Base-by-base conservation (phyloP, 2,329 filamentous ascomycete genomes). In the Alternaria sp. region DNA sequence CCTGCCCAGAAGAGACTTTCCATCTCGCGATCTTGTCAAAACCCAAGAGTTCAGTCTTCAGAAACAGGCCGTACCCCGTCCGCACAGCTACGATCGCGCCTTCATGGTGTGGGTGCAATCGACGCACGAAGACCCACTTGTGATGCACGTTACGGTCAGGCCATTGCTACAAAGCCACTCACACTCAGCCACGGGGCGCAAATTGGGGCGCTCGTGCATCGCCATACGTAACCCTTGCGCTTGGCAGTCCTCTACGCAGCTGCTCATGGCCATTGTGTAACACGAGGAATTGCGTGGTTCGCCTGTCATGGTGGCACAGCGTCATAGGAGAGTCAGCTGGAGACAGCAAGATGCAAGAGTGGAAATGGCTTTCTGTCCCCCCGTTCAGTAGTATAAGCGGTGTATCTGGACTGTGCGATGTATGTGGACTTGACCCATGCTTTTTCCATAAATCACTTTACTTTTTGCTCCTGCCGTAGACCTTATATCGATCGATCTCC, bases 101-200 rank as follows among this genome's bases (percentile, higher is more conserved):
- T 26, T 37, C 56, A 54, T 50, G 24, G 40, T 51, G 28, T 52
- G 17, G 46, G 29, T 40, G 36, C 37, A 54, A 58, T 55, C 52
- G 49, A 56, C 50, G 64, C 64, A 62, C 49, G 50, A 53, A 53
- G 65, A 26, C 51, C 65, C 65, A 67, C 65, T 56, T 54, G 42
- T 54, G 45, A 66, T 62, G 61, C 65, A 64, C 28, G 56, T 36
- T 64, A 52, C 48, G 45, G 56, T 59, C 57, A 62, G 58, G 61
- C 63, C 63, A 66, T 63, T 50, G 3, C 39, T 14, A 31, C 14
- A 31, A 61, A 61, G 61, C 65, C 63, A 59, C 56, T 66, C 59
- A 64, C 33, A 61, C 61, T 56, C 61, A 65, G 63, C 65, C 65
- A 67, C 63, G 65, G 33, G 61, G 65, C 65, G 64, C 60, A 60